Conservation (phyloP, 345 rosid genomes). For the Lepidium sativum region DNA sequence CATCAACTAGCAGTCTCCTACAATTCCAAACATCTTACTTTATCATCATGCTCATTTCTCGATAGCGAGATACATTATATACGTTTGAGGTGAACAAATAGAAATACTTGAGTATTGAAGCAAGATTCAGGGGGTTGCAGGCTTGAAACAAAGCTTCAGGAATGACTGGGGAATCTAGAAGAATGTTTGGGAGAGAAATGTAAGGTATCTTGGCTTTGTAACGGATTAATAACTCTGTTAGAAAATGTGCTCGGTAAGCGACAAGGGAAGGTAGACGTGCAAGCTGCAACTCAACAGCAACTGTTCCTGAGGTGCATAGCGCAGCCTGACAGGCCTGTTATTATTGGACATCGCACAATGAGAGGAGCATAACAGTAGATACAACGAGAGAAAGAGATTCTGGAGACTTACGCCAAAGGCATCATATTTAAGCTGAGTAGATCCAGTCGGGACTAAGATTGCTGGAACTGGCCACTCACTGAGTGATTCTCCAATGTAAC, state of each 20-base stretch:
- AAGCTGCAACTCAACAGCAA: slow-evolving; percentile 78
- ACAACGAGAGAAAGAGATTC: neutral
- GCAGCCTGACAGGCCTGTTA: slow-evolving; percentile 79
- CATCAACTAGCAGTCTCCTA: slow-evolving; percentile 53
- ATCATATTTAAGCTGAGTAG: slow-evolving; percentile 51
- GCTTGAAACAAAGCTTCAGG: slow-evolving; percentile 79
- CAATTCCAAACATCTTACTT: neutral
- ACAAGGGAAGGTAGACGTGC: slow-evolving; percentile 73
- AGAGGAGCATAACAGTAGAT: neutral
- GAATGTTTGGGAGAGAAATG: slow-evolving; percentile 85
- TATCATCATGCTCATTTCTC: slow-evolving; percentile 2
- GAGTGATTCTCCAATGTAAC: slow-evolving; percentile 30
- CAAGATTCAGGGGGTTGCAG: slow-evolving; percentile 59
- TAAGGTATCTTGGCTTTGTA: slow-evolving; percentile 80
- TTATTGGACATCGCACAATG: neutral
- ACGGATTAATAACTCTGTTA: slow-evolving; percentile 66
- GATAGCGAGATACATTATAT: neutral
- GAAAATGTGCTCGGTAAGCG: slow-evolving; percentile 73
- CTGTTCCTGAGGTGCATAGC: slow-evolving; percentile 97
- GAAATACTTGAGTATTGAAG: slow-evolving; percentile 43
- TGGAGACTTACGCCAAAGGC: slow-evolving; percentile 60
- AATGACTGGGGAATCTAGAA: slow-evolving; percentile 56
- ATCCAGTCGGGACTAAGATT: slow-evolving; percentile 63
- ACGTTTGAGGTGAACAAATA: neutral
- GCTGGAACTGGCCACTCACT: slow-evolving; percentile 70